Evolutionary conservation across 2,329 filamentous ascomycete species (phyloP), one percentile per base, ranked within the genome.

Genomic region (Cercospora canescens): DNA sequence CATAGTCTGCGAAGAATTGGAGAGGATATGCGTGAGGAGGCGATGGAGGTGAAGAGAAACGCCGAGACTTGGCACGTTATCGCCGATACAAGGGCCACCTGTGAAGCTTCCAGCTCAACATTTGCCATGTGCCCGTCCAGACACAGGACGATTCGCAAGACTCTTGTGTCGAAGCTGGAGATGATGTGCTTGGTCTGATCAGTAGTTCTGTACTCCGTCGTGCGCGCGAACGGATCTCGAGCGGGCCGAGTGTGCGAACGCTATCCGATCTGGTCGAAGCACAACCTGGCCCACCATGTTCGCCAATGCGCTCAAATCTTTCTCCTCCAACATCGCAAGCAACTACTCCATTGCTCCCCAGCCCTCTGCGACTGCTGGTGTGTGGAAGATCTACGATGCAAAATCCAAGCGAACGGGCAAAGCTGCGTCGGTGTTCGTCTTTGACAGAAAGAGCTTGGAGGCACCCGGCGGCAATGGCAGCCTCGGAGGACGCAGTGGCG

Each of bases 321-420:
- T 98, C 79, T 90, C 89, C 70, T 94, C 91, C 67, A 97, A 97
- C 81, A 98, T 99, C 81, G 89, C 89, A 66, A 89, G 91, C 76
- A 96, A 97, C 81, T 99, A 99, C 81, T 88, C 91, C 72, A 85
- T 98, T 71, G 90, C 92, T 24, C 85, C 89, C 28, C 88, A 87
- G 66, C 87, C 91, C 11, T 90, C 88, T n/a, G 91, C 93, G 60
- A 88, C 88, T 60, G 92, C 94, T 16, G 95, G 95, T 18, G 92
- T 94, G 65, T 99, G 95, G 95, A 96, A 93, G 82, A 95, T 99
- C 75, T 94, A 94, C 85, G 94, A 97, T 81, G 94, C 92, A 66
- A 98, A 96, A 84, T 96, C 96, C 82, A 98, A 97, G 81, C 93
- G 91, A 32, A 97, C 93, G 0, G 92, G 92, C 71, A 96, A 95